Evolutionary conservation across 2,329 filamentous ascomycete species (phyloP).

Genomic region (Ceratocystis destructans): DNA sequence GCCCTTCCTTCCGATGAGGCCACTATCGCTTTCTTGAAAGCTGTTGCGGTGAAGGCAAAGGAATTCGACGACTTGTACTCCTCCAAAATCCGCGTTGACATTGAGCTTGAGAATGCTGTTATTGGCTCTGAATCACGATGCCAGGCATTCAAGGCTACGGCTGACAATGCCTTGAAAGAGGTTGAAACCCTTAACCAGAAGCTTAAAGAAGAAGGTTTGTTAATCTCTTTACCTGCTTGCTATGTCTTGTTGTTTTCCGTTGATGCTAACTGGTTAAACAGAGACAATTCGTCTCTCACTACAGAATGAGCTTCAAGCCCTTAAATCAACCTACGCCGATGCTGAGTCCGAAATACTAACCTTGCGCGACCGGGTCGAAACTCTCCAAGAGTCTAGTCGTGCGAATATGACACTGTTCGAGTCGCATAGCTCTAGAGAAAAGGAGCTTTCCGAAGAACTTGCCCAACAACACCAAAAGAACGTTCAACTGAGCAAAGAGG

Average conservation of each 20-base stretch:
- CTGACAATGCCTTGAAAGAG: constrained; percentile 74
- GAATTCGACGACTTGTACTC: constrained; percentile 71
- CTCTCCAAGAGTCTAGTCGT: constrained; percentile 81
- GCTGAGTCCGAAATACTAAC: constrained; percentile 62
- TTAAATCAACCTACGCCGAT: constrained; percentile 61
- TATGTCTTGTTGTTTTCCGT: neutral
- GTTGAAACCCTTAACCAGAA: constrained; percentile 69
- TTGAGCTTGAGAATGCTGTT: constrained; percentile 84
- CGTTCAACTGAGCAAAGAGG: constrained; percentile 67
- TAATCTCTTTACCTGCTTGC: neutral
- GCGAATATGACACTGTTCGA: constrained; percentile 82
- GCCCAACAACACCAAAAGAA: constrained; percentile 81
- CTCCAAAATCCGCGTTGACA: constrained; percentile 77
- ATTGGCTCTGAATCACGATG: constrained; percentile 70
- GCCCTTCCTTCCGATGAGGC: constrained; percentile 56
- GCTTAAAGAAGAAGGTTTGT: constrained; percentile 66
- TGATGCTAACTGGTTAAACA: constrained; percentile 27
- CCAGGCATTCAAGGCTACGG: constrained; percentile 64
- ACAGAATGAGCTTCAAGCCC: constrained; percentile 65
- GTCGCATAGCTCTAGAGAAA: constrained; percentile 74
- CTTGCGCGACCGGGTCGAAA: constrained; percentile 68
- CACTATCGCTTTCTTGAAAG: constrained; percentile 58
- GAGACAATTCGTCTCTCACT: constrained; percentile 63
- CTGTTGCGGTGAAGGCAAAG: constrained; percentile 63
- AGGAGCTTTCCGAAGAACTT: constrained; percentile 73